phyloP scores from a whole-genome alignment of 176 grass and related monocot genomes.

The Carex myosuroides region DNA sequence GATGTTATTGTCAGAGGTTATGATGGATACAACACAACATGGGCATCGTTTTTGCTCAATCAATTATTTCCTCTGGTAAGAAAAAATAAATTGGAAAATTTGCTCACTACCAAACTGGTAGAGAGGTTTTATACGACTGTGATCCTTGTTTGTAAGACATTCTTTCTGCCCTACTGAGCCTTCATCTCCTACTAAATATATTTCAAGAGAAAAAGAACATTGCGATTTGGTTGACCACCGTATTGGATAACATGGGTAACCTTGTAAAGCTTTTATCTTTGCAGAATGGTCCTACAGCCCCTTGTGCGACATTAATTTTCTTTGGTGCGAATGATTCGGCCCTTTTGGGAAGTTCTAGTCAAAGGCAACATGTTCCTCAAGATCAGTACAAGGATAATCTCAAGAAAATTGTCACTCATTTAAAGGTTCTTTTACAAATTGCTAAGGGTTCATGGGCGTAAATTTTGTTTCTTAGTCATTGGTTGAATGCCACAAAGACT shows the following conservation, averaged over 20 bases:
- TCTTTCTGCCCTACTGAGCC: neutral
- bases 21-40: slow-evolving; percentile 85
- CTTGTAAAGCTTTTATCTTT: neutral
- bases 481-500: neutral
- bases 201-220: neutral
- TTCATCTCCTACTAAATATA: neutral
- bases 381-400: slow-evolving; percentile 81
- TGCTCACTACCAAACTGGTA: neutral
- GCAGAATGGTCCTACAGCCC: slow-evolving; percentile 35
- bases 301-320: slow-evolving; percentile 57
- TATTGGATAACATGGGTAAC: neutral
- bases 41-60: slow-evolving; percentile 75
- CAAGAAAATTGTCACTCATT: slow-evolving; percentile 57
- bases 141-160: neutral
- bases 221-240: neutral
- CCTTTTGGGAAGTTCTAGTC: slow-evolving; percentile 40
- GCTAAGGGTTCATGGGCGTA: neutral
- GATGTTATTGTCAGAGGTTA: slow-evolving; percentile 88
- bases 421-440: slow-evolving; percentile 40
- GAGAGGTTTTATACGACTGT: neutral
- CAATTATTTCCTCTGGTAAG: slow-evolving; percentile 66
- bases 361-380: slow-evolving; percentile 69
- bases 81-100: neutral
- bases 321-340: slow-evolving; percentile 90
- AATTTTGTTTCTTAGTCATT: neutral